Conservation (phyloP, 2,329 filamentous ascomycete genomes). For the Exophiala spinifera region DNA sequence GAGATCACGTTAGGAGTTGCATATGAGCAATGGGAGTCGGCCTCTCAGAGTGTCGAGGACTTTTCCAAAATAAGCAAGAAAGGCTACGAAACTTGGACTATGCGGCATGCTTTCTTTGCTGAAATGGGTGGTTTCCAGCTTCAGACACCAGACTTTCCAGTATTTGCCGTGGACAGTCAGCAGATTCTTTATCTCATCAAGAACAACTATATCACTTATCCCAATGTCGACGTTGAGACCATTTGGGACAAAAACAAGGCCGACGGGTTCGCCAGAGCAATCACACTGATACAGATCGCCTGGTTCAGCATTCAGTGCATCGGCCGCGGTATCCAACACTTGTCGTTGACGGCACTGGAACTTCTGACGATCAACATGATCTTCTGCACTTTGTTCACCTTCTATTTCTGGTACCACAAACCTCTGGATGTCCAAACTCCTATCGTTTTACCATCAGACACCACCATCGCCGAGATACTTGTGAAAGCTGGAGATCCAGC, state of each 20-base stretch:
- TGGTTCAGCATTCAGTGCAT: constrained; percentile 27
- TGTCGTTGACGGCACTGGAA: constrained; percentile 32
- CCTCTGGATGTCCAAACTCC: constrained; percentile 32
- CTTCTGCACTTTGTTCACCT: constrained; percentile 31
- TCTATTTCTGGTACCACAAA: constrained; percentile 33
- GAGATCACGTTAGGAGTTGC: too few relatives aligned
- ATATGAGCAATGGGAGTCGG: too few relatives aligned
- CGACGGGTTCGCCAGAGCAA: constrained; percentile 22
- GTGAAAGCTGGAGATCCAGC: too few relatives aligned
- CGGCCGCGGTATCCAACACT: constrained; percentile 20
- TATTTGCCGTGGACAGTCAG: constrained; percentile 40
- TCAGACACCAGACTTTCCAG: constrained; percentile 29
- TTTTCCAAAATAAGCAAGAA: too few relatives aligned
- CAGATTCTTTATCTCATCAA: constrained; percentile 32
- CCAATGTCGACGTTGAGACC: constrained; percentile 15
- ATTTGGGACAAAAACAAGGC: constrained; percentile 30
- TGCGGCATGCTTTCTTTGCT: constrained; percentile 42
- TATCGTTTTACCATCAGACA: constrained; percentile 9
- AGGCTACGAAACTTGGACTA: constrained; percentile 36
- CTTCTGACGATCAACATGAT: constrained; percentile 32
- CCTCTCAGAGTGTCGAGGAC: too few relatives aligned
- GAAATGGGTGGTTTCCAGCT: constrained; percentile 44
- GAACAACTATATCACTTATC: constrained; percentile 24
- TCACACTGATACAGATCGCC: constrained; percentile 13
- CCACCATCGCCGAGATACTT: too few relatives aligned